Percentiles rank a stretch among this genome's conserved stretches.
These are phyloP conservation scores for Solanum hybrid DNA, from an alignment of 305 asterid genomes.

Conservation along the genomic window DNA sequence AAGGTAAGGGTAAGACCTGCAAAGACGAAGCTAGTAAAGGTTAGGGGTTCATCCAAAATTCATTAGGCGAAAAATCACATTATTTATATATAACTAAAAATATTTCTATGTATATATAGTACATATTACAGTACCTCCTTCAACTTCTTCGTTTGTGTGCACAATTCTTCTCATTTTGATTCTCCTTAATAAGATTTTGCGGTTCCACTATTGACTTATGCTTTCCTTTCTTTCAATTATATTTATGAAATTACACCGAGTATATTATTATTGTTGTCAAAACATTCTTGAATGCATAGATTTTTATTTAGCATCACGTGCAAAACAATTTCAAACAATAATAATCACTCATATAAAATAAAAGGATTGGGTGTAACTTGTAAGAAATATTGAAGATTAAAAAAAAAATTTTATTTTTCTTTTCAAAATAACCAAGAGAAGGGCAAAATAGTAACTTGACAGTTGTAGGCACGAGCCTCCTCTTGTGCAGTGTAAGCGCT, in stretches of 20 bases:
- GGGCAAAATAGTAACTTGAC: slow-evolving; percentile 27
- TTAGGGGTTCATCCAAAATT: neutral
- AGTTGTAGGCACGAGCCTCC: slow-evolving; percentile 3
- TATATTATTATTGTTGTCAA: no score
- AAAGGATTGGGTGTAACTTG: neutral
- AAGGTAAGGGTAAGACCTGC: neutral
- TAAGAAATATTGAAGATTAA: neutral
- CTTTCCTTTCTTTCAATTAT: neutral
- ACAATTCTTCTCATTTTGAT: neutral
- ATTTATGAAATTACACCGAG: neutral
- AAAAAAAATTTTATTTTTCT: no score
- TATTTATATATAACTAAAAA: no score
- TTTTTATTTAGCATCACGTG: neutral
- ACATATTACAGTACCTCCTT: neutral
- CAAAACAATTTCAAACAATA: neutral
- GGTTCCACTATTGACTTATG: neutral
- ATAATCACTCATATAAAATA: neutral
- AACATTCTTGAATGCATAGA: neutral
- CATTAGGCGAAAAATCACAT: neutral
- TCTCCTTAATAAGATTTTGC: neutral
- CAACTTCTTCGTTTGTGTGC: neutral
- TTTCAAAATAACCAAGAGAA: neutral
- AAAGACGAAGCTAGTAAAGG: neutral
- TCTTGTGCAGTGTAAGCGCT: slow-evolving; percentile 35
- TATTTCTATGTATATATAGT: no score